Base-by-base conservation (phyloP, 306 rosid species). In the Trifolium fragiferum region DNA sequence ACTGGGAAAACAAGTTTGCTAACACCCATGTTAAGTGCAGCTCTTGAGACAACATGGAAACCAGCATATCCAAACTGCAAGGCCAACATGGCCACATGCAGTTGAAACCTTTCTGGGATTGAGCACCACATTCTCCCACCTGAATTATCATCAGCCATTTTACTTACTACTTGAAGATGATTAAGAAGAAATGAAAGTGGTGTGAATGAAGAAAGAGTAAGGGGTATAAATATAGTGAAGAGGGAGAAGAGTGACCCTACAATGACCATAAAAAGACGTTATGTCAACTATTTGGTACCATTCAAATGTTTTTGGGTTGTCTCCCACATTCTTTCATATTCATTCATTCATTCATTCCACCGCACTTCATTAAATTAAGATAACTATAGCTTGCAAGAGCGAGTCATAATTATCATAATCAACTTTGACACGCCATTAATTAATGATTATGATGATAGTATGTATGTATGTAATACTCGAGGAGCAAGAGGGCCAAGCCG, bases 21-120 rank as follows among this genome's bases (percentile, higher is more conserved):
- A 18, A 94, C 74, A 73, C 99, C 99, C 99, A 94, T 94, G 68
- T 94, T 94, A 18, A 94, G 99, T 71, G 99, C 99, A 76, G 92
- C 90, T 75, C 99, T 83, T 0, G 99, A 94, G 75, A 94, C 99
- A 0, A 94, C 97, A 73, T 94, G 99, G 76, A 94, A 94, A 0
- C 99, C 99, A 1, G 99, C 99, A 14, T 94, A 94, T 14, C 99
- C 99, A 70, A 94, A 90, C 82, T 94, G 99, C 80, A 94, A 76
- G 78, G 89, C 93, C 88, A 94, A 32, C 99, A 94, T 94, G 82
- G 99, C 99, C 10, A 73, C 99, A 72, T 94, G 99, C 79, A 94
- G 96, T 65, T 90, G 99, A 62, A 94, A 19, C 12, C 79, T 66
- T 76, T 94, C 99, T 0, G 99, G 99, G 9, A 90, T 18, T 12